A percentile compares a stretch with the other conserved stretches of the same genome.
Conservation (phyloP, 192 early-diverging fungal genomes). For the Entomortierella parvispora region DNA sequence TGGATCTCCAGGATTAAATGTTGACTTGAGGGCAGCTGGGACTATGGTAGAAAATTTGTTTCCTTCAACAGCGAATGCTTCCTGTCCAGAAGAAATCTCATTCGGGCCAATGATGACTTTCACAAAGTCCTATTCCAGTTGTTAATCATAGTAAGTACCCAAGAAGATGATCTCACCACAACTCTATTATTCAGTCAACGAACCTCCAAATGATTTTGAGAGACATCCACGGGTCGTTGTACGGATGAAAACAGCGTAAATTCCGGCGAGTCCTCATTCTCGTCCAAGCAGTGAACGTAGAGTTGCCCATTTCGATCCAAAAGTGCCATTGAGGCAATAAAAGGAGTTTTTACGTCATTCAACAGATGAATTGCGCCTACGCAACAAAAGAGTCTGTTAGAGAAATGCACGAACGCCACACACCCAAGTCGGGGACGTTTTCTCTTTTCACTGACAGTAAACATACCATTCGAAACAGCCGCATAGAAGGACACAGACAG, state of each 20-base stretch:
- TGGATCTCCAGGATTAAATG: neutral
- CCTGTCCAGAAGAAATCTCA: neutral
- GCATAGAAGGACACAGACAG: neutral
- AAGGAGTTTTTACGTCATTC: neutral
- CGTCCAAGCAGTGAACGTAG: slow-evolving; percentile 33
- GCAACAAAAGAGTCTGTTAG: no score
- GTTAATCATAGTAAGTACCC: neutral
- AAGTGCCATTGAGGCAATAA: slow-evolving; percentile 15
- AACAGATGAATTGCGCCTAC: slow-evolving; percentile 21
- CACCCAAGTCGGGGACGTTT: neutral
- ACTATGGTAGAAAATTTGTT: slow-evolving; percentile 24
- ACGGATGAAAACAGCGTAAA: neutral
- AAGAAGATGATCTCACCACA: no score
- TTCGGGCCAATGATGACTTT: slow-evolving; percentile 28
- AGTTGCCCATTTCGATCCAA: slow-evolving; percentile 24
- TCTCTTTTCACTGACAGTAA: neutral
- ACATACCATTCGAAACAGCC: neutral
- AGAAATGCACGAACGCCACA: neutral
- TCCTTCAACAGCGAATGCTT: slow-evolving; percentile 18
- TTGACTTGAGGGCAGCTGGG: slow-evolving; percentile 19
- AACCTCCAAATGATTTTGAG: no score
- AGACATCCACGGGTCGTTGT: neutral
- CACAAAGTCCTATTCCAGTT: slow-evolving; percentile 31
- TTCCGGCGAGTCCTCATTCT: neutral
- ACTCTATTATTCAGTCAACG: no score